Conservation (phyloP, 2,329 filamentous ascomycete genomes). For the Trichophyton mentagrophytes region DNA sequence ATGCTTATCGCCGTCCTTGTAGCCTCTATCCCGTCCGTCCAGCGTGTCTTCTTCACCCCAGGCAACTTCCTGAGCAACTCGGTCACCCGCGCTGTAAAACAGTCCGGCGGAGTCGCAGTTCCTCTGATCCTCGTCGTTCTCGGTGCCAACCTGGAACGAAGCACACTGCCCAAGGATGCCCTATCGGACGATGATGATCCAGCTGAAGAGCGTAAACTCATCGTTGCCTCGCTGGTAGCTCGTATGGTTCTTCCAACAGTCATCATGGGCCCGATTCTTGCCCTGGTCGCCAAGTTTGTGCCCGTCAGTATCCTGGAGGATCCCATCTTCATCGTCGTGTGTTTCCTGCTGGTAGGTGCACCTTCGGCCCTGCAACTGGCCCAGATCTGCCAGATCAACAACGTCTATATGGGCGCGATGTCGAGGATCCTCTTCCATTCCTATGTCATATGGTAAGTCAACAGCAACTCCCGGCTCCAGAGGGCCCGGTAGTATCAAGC, state of each 20-base stretch:
- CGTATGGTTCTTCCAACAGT: conserved; percentile 87
- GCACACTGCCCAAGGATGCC: conserved; percentile 61
- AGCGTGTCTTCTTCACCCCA: conserved; percentile 73
- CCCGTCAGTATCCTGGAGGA: conserved; percentile 91
- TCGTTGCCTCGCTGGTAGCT: conserved; percentile 72
- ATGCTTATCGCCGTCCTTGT: conserved; percentile 88
- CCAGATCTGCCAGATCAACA: conserved; percentile 97
- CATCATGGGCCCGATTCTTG: conserved; percentile 83
- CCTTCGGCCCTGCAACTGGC: conserved; percentile 88
- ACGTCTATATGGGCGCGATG: conserved; percentile 92
- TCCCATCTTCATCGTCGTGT: conserved; percentile 95
- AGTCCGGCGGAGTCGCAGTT: conserved; percentile 82
- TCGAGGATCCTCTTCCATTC: conserved; percentile 87
- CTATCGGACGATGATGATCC: conserved; percentile 57
- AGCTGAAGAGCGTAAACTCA: conserved; percentile 56
- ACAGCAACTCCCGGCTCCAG: too few relatives aligned
- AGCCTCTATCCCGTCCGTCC: conserved; percentile 71
- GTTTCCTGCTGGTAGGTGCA: conserved; percentile 87
- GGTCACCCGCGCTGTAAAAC: conserved; percentile 72
- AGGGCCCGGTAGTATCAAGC: neutral
- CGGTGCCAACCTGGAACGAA: conserved; percentile 84
- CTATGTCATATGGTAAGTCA: conserved; percentile 76
- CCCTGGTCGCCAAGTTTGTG: conserved; percentile 75
- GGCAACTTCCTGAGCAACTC: conserved; percentile 88
- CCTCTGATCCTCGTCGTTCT: conserved; percentile 91